Base-by-base conservation (phyloP, 768 basidiomycete species). In the Pulveroboletus sp. region DNA sequence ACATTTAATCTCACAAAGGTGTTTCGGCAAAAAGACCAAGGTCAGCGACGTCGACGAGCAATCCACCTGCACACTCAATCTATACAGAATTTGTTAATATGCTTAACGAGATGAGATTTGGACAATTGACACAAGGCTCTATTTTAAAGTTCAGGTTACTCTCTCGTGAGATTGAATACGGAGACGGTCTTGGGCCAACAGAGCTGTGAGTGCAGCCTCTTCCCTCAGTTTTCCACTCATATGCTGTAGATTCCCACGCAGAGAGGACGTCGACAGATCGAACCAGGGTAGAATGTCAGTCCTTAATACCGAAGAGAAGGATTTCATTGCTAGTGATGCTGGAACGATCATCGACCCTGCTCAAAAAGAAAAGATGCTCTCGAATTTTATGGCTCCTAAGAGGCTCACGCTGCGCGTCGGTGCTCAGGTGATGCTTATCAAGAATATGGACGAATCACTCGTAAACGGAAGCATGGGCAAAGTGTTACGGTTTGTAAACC, bases 31-130 rank as follows among this genome's bases (percentile, higher is more conserved):
- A 85, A 82, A 43, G 94, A 96, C 67, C 84, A 88, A 67, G 83
- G 93, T 92, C 54, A 45, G 80, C 66, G 8, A 31, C 39, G 27
- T 39, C 36, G 26, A 11, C 14, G 27, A 45, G 3, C 6, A 32
- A 28, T 46, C 15, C 38, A 31, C 39, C 32, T 38, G 42, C 50
- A 44, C 8, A 45, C 41, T 50, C n/a, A 53, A 36, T 39, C 50
- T 35, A 18, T 46, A 31, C 64, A 93, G 93, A 83, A 46, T 97
- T 99, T 63, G 81, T 99, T 44, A 78, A 90, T 66, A 98, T 98
- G 93, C 74, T 98, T 44, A 99, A 97, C 64, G 93, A 98, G 67
- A 98, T 98, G 96, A 83, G 96, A 14, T 95, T 92, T 58, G 96
- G 96, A 4, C 71, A 58, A 15, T 69, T 98, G 30, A 77, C 83